Conservation (phyloP, 177 flowering plant species). For the Vitis hybrid region DNA sequence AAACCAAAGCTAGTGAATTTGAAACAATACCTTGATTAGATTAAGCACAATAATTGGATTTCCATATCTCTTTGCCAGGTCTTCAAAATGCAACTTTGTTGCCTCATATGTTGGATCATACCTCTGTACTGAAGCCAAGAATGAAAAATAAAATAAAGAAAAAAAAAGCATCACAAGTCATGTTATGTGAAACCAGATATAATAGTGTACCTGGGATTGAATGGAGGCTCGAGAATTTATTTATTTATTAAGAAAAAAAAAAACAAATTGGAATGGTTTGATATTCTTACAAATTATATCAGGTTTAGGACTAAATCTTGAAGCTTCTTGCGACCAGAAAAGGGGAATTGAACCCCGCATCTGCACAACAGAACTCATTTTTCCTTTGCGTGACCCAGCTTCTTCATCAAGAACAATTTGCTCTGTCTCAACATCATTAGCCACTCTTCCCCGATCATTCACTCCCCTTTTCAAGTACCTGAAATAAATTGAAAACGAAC, state of each 20-base stretch:
- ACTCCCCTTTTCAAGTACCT: constrained; percentile 97
- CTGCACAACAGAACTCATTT: constrained; percentile 96
- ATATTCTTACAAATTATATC: constrained; percentile 79
- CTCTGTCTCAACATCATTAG: constrained; percentile 99
- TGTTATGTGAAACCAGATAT: not conserved
- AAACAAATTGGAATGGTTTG: not conserved
- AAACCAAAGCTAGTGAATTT: not conserved
- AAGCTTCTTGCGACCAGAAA: constrained; percentile 99
- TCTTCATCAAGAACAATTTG: constrained; percentile 95
- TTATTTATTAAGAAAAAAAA: not conserved
- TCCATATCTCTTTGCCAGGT: constrained; percentile 88
- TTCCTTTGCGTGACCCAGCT: constrained; percentile 85
- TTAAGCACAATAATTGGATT: constrained; percentile 96
- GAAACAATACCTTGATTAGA: constrained; percentile 72
- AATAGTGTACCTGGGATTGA: not conserved
- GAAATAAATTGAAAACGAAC: constrained; percentile 18
- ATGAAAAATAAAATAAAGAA: not conserved
- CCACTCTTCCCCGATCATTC: constrained; percentile 94
- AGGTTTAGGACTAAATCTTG: constrained; percentile 96
- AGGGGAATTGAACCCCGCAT: constrained; percentile 99
- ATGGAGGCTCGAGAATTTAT: not conserved
- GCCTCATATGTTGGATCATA: constrained; percentile 98
- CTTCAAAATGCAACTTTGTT: constrained; percentile 92
- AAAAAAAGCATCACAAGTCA: not conserved
- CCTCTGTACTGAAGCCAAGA: constrained; percentile 73